phyloP scores from a whole-genome alignment of 1,284 basidiomycete species.

The Tylopilus orsonianus region DNA sequence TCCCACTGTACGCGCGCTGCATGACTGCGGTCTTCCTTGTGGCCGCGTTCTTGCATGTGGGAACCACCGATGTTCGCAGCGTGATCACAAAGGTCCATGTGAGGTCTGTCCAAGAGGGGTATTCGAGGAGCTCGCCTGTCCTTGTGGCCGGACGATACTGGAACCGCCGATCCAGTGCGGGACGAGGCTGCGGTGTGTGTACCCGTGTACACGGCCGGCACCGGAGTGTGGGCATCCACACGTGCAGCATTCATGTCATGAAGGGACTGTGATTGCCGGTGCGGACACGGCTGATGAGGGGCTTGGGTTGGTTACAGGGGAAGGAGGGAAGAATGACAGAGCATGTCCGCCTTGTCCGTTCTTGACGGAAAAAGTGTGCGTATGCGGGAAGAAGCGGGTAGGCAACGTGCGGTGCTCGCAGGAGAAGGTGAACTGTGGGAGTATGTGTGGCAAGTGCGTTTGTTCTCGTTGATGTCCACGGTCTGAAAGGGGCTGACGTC shows the following conservation, averaged over 20 bases:
- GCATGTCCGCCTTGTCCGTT: slow-evolving; percentile 84
- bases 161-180: slow-evolving; percentile 79
- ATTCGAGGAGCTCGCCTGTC: slow-evolving; percentile 87
- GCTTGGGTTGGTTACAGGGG: slow-evolving; percentile 1
- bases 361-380: slow-evolving; percentile 76
- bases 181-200: slow-evolving; percentile 71
- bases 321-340: slow-evolving; percentile 26
- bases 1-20: slow-evolving; percentile 62
- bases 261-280: slow-evolving; percentile 33
- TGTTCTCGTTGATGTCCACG: background rate
- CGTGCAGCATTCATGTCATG: slow-evolving; percentile 79
- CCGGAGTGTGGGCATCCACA: slow-evolving; percentile 81
- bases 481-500: background rate
- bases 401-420: slow-evolving; percentile 76
- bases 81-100: slow-evolving; percentile 82
- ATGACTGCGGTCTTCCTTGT: slow-evolving; percentile 80
- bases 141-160: slow-evolving; percentile 72
- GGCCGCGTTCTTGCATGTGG: slow-evolving; percentile 73
- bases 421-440: slow-evolving; percentile 81
- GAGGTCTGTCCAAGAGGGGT: slow-evolving; percentile 80
- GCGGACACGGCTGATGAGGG: slow-evolving; percentile 26
- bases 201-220: slow-evolving; percentile 73
- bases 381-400: slow-evolving; percentile 82
- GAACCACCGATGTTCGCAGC: slow-evolving; percentile 71
- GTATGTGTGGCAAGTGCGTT: slow-evolving; percentile 67